Evolutionary conservation across 768 basidiomycete genomes (phyloP).

Genomic region (Asterophora parasitica): DNA sequence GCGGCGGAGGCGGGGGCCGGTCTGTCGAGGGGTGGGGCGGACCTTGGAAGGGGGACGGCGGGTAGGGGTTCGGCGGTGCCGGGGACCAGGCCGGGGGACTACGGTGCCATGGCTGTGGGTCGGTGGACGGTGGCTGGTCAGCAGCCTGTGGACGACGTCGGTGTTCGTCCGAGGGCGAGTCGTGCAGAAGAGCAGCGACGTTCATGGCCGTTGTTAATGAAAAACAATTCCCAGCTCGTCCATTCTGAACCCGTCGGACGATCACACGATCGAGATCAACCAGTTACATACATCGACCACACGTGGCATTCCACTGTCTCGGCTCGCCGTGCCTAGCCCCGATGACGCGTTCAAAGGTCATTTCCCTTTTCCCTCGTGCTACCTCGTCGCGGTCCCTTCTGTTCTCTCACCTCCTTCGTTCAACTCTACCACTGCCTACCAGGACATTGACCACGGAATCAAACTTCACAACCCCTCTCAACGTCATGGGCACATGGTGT

Average conservation of each 20-base stretch:
- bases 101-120: no score
- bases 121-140: conserved; percentile 10
- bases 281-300: not conserved
- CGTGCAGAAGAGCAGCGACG: conserved; percentile 63
- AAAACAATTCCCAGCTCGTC: conserved; percentile 3
- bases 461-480: no score
- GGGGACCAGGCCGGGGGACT: no score
- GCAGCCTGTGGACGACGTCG: conserved; percentile 17
- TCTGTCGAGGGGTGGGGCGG: no score
- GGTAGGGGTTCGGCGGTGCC: not conserved
- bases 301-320: no score
- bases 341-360: no score
- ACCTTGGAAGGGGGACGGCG: not conserved
- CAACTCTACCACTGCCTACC: no score
- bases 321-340: no score
- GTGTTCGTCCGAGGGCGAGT: conserved; percentile 59
- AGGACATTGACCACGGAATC: no score
- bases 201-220: conserved; percentile 41
- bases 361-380: no score
- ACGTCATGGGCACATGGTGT: conserved; percentile 4
- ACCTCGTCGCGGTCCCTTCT: no score
- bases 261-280: conserved; percentile 23
- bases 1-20: conserved; percentile 7
- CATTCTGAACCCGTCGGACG: conserved; percentile 14
- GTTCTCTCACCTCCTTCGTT: no score